Evolutionary conservation across 495 filamentous ascomycete genomes (phyloP).

Genomic region (Achaetomiella virescens): DNA sequence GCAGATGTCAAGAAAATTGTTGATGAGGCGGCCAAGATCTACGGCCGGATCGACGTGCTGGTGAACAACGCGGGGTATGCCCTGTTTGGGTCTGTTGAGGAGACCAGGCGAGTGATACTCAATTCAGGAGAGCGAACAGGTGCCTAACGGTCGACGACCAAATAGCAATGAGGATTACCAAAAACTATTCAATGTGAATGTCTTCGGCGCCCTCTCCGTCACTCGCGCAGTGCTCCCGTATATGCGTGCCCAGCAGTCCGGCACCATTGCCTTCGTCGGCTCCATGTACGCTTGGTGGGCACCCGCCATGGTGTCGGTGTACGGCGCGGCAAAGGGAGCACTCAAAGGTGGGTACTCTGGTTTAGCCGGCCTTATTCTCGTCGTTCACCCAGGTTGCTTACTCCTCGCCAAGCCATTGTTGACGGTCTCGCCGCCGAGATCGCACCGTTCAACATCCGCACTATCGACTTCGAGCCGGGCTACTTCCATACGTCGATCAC

Average conservation of each 20-base stretch:
- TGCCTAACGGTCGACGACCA: background rate
- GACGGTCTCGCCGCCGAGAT: slow-evolving; percentile 37
- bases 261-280: slow-evolving; percentile 45
- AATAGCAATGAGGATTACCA: slow-evolving; percentile 2
- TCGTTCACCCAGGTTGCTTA: background rate
- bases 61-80: slow-evolving; percentile 46
- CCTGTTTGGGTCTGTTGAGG: slow-evolving; percentile 41
- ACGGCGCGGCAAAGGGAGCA: slow-evolving; percentile 41
- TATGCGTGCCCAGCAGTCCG: slow-evolving; percentile 39
- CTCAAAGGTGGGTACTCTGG: slow-evolving; percentile 25
- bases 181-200: slow-evolving; percentile 39
- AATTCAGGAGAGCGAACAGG: background rate
- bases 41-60: slow-evolving; percentile 44
- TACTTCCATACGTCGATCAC: background rate
- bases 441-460: slow-evolving; percentile 23
- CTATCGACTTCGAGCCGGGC: slow-evolving; percentile 1
- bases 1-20: slow-evolving; percentile 27
- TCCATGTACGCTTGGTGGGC: slow-evolving; percentile 45
- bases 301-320: slow-evolving; percentile 35
- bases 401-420: slow-evolving; percentile 12
- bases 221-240: slow-evolving; percentile 43
- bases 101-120: slow-evolving; percentile 16
- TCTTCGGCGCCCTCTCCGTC: slow-evolving; percentile 40
- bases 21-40: slow-evolving; percentile 13
- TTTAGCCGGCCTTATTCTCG: too few relatives aligned